Conservation (phyloP, 2,329 filamentous ascomycete species). For the Alternaria viburni region DNA sequence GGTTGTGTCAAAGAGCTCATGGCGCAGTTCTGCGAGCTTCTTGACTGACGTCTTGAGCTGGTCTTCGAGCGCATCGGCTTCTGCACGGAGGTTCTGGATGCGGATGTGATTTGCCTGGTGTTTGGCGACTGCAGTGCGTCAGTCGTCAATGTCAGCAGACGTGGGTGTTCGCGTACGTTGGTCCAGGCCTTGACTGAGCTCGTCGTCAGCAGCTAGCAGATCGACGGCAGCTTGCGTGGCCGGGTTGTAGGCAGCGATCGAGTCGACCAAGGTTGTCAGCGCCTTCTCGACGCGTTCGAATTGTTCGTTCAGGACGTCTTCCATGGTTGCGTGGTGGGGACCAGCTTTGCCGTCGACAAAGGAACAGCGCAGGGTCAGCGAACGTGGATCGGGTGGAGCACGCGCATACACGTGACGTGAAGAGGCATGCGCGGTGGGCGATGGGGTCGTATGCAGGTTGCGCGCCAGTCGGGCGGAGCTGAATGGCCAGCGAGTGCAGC, state of each 20-base stretch:
- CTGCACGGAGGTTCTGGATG: slow-evolving; percentile 71
- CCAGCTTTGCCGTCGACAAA: neutral
- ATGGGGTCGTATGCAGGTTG: slow-evolving; percentile 14
- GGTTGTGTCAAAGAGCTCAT: slow-evolving; percentile 67
- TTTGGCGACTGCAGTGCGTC: slow-evolving; percentile 62
- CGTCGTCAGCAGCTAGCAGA: slow-evolving; percentile 72
- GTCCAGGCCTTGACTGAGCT: slow-evolving; percentile 69
- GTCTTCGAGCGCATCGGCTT: slow-evolving; percentile 69
- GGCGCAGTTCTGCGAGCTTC: slow-evolving; percentile 74
- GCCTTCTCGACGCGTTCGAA: slow-evolving; percentile 56
- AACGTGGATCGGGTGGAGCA: slow-evolving; percentile 7
- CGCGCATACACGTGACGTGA: slow-evolving; percentile 11
- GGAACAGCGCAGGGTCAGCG: neutral
- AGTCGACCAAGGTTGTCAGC: slow-evolving; percentile 74
- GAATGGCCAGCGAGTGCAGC: slow-evolving; percentile 27
- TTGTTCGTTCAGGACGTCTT: slow-evolving; percentile 50
- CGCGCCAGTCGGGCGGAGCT: slow-evolving; percentile 33
- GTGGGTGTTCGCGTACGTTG: slow-evolving; percentile 58
- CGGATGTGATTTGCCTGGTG: slow-evolving; percentile 78
- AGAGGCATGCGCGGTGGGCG: slow-evolving; percentile 1
- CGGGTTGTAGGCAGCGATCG: slow-evolving; percentile 82
- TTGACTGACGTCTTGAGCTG: slow-evolving; percentile 75
- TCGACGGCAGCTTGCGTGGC: slow-evolving; percentile 71
- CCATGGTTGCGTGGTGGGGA: slow-evolving; percentile 42
- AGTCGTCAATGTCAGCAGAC: neutral